These are phyloP conservation scores for Brassica balearica DNA, from an alignment of 441 rosid species.

Conservation along the genomic window DNA sequence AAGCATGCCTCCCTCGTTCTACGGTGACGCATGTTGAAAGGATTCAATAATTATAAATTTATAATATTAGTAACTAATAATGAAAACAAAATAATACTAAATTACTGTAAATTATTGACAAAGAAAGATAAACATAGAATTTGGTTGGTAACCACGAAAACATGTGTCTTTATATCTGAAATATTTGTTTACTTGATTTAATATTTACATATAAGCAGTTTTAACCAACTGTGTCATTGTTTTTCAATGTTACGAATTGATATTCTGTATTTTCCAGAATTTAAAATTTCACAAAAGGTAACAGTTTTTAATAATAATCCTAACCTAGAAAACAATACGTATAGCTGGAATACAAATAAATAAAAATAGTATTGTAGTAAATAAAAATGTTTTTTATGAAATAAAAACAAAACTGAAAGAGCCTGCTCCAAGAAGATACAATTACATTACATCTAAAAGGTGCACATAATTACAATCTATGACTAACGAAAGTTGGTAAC, in stretches of 20 bases:
- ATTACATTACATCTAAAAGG: neutral
- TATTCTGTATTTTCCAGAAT: neutral
- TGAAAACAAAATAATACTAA: neutral
- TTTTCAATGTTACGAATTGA: neutral
- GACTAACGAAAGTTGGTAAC: neutral
- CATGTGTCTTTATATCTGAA: constrained; percentile 19
- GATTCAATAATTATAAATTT: neutral
- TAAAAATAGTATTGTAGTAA: neutral
- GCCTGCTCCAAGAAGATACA: neutral
- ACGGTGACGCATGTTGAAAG: constrained; percentile 34
- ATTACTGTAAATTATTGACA: neutral
- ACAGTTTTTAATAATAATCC: neutral
- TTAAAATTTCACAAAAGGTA: too few species aligned
- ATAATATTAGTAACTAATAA: neutral
- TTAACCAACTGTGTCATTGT: neutral
- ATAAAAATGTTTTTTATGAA: neutral
- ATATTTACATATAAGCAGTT: neutral
- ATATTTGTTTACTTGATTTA: neutral
- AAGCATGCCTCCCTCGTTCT: constrained; percentile 40
- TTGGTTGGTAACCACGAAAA: constrained; percentile 21
- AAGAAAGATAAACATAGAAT: constrained; percentile 2
- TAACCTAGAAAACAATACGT: neutral
- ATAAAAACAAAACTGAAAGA: neutral
- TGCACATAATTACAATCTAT: neutral
- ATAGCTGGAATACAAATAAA: neutral